Evolutionary conservation across 2,329 filamentous ascomycete species (phyloP).

Genomic region (Zymoseptoria crescenta): DNA sequence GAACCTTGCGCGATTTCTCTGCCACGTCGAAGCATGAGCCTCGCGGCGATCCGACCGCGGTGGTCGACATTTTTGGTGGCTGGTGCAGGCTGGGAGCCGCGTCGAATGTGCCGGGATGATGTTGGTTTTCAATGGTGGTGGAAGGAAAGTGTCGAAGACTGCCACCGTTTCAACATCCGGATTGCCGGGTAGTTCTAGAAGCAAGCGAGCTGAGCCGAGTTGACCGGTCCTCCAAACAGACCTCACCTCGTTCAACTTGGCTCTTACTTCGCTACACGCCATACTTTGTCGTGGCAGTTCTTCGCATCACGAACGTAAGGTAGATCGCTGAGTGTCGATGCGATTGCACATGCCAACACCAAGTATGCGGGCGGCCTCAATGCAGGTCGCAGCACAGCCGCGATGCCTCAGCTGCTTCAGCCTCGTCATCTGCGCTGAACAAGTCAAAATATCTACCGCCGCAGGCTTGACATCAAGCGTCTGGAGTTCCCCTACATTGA

Average conservation of each 20-base stretch:
- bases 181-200: neutral
- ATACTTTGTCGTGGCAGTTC: neutral
- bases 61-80: neutral
- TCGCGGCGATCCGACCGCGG: too few relatives aligned
- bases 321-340: too few relatives aligned
- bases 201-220: neutral
- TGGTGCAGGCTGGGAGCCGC: neutral
- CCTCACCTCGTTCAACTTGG: neutral
- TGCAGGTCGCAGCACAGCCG: neutral
- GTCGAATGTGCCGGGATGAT: neutral
- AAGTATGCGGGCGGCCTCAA: neutral
- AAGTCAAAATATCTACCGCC: neutral
- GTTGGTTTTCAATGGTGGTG: neutral
- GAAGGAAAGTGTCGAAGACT: neutral
- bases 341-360: too few relatives aligned
- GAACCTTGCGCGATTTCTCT: neutral
- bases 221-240: neutral
- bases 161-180: neutral
- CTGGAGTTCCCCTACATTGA: too few relatives aligned
- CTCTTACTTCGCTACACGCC: neutral
- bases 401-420: neutral
- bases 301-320: too few relatives aligned
- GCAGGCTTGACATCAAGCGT: neutral
- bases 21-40: neutral
- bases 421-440: neutral